phyloP scores from a whole-genome alignment of 192 early-diverging fungal species.

The Podila minutissima region DNA sequence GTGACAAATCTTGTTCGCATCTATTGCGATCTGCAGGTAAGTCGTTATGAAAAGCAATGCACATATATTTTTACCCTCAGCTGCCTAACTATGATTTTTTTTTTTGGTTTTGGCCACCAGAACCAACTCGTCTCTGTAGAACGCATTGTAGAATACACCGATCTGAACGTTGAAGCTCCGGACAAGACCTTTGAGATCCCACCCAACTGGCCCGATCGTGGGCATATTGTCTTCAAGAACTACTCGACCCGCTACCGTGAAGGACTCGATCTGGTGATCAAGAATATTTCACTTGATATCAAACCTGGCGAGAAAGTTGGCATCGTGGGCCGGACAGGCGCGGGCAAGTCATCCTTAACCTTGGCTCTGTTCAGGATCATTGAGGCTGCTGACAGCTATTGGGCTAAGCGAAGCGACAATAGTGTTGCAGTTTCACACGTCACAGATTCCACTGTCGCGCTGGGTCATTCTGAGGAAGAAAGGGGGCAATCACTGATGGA shows the following conservation, averaged over 20 bases:
- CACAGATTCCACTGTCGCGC: no score
- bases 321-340: constrained; percentile 80
- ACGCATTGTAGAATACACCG: constrained; percentile 44
- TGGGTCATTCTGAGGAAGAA: no score
- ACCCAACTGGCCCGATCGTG: constrained; percentile 72
- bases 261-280: constrained; percentile 76
- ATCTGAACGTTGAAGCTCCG: constrained; percentile 48
- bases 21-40: constrained; percentile 75
- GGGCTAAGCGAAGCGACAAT: constrained; percentile 58
- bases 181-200: constrained; percentile 19
- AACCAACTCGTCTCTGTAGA: constrained; percentile 35
- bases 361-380: constrained; percentile 60
- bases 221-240: constrained; percentile 74
- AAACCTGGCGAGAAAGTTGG: constrained; percentile 80
- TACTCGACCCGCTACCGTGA: constrained; percentile 82
- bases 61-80: background rate
- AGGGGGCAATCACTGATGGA: background rate
- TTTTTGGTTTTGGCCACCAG: constrained; percentile 43
- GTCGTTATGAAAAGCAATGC: background rate
- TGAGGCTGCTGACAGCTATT: constrained; percentile 58
- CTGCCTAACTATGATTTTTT: background rate
- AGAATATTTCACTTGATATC: constrained; percentile 71
- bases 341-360: constrained; percentile 63
- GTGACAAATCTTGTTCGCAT: constrained; percentile 77
- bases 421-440: background rate